A percentile compares a stretch with the other conserved stretches of the same genome.
Evolutionary conservation across 306 rosid species (phyloP).

Genomic region (Alnus glutinosa): DNA sequence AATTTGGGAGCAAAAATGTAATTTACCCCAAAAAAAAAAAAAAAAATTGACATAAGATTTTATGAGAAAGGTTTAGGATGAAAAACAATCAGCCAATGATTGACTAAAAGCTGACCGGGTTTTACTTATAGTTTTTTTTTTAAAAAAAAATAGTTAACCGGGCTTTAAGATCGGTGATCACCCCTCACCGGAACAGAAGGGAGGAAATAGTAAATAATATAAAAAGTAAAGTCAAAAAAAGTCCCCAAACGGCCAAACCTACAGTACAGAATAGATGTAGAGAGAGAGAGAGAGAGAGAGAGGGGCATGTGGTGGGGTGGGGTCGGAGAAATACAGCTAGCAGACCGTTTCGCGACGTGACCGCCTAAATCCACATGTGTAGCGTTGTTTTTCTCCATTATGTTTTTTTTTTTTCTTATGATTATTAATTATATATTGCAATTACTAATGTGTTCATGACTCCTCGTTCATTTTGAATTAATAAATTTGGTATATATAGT

Average conservation of each 20-base stretch:
- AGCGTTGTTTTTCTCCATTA: not conserved
- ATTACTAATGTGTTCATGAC: not conserved
- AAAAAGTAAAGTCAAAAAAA: not conserved
- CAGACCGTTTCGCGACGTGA: slow-evolving; percentile 22
- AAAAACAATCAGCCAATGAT: not conserved
- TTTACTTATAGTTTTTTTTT: not conserved
- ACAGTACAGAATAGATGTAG: not conserved
- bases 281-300: not conserved
- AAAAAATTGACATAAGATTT: too few species aligned
- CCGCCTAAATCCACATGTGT: slow-evolving; percentile 17
- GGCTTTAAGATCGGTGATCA: not conserved
- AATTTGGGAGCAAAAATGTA: too few species aligned
- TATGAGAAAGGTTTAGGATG: not conserved
- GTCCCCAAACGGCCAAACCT: not conserved
- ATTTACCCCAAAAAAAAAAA: too few species aligned
- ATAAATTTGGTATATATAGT: not conserved
- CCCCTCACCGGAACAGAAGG: not conserved
- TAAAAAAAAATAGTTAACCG: too few species aligned
- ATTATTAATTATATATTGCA: not conserved
- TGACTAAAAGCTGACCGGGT: not conserved
- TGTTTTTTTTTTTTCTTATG: too few species aligned
- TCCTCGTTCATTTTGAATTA: not conserved
- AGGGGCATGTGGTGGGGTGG: not conserved
- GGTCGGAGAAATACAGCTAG: slow-evolving; percentile 17
- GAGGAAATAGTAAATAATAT: not conserved